Conservation (phyloP, 208 protist species). For the Trypanosoma mega region DNA sequence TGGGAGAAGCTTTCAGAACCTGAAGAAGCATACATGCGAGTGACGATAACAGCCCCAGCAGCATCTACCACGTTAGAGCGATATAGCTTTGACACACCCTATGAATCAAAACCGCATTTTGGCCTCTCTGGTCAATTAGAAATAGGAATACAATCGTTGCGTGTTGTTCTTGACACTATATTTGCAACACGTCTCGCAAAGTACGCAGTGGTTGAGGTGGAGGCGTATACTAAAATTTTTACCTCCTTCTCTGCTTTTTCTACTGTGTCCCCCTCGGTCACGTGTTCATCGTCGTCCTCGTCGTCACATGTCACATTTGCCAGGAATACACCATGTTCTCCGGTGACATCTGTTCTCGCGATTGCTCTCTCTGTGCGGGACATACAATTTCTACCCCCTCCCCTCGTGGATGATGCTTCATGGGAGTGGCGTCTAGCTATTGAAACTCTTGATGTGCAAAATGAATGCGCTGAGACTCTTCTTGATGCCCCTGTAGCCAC, state of each 20-base stretch:
- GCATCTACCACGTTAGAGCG: neutral
- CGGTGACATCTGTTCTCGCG: constrained; percentile 2
- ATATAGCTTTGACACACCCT: constrained; percentile 16
- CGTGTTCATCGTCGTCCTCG: too few relatives aligned
- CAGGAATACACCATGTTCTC: too few relatives aligned
- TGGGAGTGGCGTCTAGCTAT: constrained; percentile 11
- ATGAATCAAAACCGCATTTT: constrained; percentile 12
- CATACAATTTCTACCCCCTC: constrained; percentile 3
- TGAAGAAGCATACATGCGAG: too few relatives aligned
- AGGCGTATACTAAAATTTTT: constrained; percentile 4
- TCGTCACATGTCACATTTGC: too few relatives aligned
- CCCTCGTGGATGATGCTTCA: neutral
- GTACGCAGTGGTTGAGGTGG: constrained; percentile 6
- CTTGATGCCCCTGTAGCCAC: constrained; percentile 2
- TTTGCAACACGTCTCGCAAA: constrained; percentile 3
- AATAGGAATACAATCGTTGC: neutral
- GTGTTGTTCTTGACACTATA: neutral
- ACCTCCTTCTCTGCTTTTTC: neutral
- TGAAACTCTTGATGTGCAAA: neutral
- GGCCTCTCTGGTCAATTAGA: constrained; percentile 2
- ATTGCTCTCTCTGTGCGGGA: constrained; percentile 6
- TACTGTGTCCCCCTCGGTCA: too few relatives aligned
- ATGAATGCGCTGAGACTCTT: constrained; percentile 5
- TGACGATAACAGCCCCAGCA: neutral
- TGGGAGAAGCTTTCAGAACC: constrained; percentile 6